Conservation (phyloP, 177 flowering plant genomes). For the Tripterygium wilfordii region DNA sequence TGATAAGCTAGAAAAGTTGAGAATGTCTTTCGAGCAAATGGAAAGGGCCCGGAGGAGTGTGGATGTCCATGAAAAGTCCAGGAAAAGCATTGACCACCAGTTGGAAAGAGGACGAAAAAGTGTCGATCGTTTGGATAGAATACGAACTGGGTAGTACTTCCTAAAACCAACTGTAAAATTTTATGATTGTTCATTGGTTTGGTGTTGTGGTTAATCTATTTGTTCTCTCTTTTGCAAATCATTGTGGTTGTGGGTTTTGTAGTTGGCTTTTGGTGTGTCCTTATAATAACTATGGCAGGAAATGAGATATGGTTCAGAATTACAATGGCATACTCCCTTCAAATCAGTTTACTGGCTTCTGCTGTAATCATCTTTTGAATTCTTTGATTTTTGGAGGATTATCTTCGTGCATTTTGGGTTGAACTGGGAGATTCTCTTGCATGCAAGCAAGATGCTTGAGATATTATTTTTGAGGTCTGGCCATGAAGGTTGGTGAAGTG, state of each 20-base stretch:
- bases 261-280: conserved; percentile 26
- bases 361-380: too few species aligned
- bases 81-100: conserved; percentile 57
- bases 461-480: too few species aligned
- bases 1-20: conserved; percentile 49
- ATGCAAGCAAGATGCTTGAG: too few species aligned
- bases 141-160: conserved; percentile 49
- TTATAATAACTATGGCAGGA: conserved; percentile 22
- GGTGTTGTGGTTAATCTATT: conserved; percentile 21
- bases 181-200: conserved; percentile 14
- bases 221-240: conserved; percentile 2
- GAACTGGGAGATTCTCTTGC: too few species aligned
- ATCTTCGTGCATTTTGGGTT: too few species aligned
- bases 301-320: conserved; percentile 23
- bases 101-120: conserved; percentile 71
- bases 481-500: too few species aligned
- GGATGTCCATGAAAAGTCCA: conserved; percentile 60
- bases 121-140: conserved; percentile 72
- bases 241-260: conserved; percentile 13
- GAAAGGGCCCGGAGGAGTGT: conserved; percentile 73
- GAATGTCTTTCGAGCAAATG: conserved; percentile 52
- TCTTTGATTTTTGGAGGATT: too few species aligned
- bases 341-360: too few species aligned
- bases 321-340: conserved; percentile 12
- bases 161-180: conserved; percentile 18